A percentile compares a stretch with the other conserved stretches of the same genome.
Conservation (phyloP, 306 rosid genomes). For the Cicer pinnatifidum region DNA sequence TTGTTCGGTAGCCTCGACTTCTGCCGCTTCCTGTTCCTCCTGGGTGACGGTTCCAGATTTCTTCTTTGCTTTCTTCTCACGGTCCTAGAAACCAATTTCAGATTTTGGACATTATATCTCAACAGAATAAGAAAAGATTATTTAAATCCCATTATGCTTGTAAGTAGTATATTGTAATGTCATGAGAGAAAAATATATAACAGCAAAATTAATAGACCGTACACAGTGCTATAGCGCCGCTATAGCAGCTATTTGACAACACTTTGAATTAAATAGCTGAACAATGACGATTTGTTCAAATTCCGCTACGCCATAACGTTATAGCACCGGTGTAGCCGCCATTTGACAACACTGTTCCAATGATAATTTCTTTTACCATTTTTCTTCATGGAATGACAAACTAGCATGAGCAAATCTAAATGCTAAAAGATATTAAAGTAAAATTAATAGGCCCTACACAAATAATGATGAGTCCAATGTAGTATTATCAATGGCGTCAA, state of each 20-base stretch:
- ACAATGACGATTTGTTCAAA: too few species aligned
- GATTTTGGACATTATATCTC: slow-evolving; percentile 1
- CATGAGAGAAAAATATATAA: slow-evolving; percentile 3
- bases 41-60: slow-evolving; percentile 56
- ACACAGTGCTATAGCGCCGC: too few species aligned
- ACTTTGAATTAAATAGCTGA: too few species aligned
- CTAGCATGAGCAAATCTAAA: too few species aligned
- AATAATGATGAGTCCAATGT: not conserved
- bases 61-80: slow-evolving; percentile 91
- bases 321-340: too few species aligned
- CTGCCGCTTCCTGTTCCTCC: slow-evolving; percentile 62
- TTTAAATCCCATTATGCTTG: not conserved
- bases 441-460: not conserved
- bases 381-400: too few species aligned
- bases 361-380: too few species aligned
- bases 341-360: too few species aligned
- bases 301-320: too few species aligned
- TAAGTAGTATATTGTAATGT: not conserved
- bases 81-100: slow-evolving; percentile 61
- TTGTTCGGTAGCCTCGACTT: slow-evolving; percentile 54
- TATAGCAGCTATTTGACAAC: too few species aligned
- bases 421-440: not conserved
- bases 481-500: too few species aligned
- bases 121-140: slow-evolving; percentile 3
- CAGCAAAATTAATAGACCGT: not conserved